phyloP scores from a whole-genome alignment of 768 basidiomycete genomes.

The Sutorius australiensis region DNA sequence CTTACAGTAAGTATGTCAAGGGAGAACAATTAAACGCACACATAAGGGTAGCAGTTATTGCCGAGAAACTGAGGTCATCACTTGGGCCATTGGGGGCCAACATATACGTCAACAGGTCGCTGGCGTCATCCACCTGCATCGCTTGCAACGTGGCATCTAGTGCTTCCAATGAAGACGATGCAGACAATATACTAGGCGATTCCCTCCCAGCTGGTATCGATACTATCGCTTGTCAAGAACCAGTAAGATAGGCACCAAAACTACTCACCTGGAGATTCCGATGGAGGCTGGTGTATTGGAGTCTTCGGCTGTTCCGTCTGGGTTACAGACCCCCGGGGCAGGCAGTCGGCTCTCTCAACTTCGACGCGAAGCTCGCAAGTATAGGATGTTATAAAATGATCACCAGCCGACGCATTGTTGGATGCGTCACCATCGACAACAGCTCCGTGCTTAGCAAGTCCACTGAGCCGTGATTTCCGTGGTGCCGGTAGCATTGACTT shows the following conservation, averaged over 20 bases:
- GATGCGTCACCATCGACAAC: not conserved
- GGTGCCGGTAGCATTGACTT: conserved; percentile 12
- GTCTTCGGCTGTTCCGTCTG: conserved; percentile 4
- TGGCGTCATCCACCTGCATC: not conserved
- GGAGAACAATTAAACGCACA: not conserved
- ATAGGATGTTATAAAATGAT: not conserved
- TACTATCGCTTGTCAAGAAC: conserved; percentile 1
- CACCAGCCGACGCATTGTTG: not conserved
- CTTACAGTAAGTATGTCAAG: not conserved
- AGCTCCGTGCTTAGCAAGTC: not conserved
- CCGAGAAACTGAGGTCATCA: conserved; percentile 9
- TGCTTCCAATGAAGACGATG: conserved; percentile 14
- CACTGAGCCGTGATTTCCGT: not conserved
- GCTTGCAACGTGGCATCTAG: conserved; percentile 13
- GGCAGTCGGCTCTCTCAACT: conserved; percentile 7
- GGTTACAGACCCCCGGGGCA: conserved; percentile 16
- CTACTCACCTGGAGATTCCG: conserved; percentile 6
- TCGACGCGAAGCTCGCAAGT: conserved; percentile 1
- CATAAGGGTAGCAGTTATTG: not conserved
- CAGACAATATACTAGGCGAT: not conserved
- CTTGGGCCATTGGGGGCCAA: not conserved
- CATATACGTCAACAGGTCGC: conserved; percentile 4
- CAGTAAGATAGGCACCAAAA: not conserved
- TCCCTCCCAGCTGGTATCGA: not conserved
- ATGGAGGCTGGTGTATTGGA: not conserved